Conservation (phyloP, 2,329 filamentous ascomycete genomes). For the Stagonosporopsis vannaccii region DNA sequence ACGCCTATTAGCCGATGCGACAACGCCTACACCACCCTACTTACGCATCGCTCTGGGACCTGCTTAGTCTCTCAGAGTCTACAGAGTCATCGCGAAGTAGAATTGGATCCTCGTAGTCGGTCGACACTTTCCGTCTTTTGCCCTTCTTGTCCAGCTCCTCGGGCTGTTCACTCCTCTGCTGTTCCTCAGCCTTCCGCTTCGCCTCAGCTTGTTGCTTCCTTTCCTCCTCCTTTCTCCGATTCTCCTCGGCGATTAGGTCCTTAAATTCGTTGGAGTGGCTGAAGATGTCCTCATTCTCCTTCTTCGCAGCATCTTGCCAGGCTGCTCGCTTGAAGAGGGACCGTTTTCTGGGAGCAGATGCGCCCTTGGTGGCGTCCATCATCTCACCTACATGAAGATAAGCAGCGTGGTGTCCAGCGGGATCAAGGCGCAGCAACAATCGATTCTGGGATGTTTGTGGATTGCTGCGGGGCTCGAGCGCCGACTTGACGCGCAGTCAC, state of each 20-base stretch:
- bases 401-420: neutral
- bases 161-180: conserved; percentile 35
- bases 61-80: conserved; percentile 17
- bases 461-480: conserved; percentile 20
- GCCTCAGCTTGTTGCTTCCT: conserved; percentile 30
- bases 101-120: conserved; percentile 21
- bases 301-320: conserved; percentile 54
- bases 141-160: conserved; percentile 23
- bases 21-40: neutral
- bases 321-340: conserved; percentile 64
- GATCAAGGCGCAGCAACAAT: neutral
- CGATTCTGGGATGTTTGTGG: neutral
- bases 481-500: conserved; percentile 42
- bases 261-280: conserved; percentile 52
- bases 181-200: conserved; percentile 36
- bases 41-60: conserved; percentile 28
- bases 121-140: conserved; percentile 32
- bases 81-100: conserved; percentile 16
- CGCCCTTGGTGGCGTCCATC: conserved; percentile 31
- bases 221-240: conserved; percentile 39
- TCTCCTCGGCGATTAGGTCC: conserved; percentile 50
- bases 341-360: conserved; percentile 50
- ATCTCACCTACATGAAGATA: conserved; percentile 30
- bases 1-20: conserved; percentile 4
- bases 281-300: conserved; percentile 50